phyloP scores from a whole-genome alignment of 2,329 filamentous ascomycete species.

The Alternaria tenuissima region DNA sequence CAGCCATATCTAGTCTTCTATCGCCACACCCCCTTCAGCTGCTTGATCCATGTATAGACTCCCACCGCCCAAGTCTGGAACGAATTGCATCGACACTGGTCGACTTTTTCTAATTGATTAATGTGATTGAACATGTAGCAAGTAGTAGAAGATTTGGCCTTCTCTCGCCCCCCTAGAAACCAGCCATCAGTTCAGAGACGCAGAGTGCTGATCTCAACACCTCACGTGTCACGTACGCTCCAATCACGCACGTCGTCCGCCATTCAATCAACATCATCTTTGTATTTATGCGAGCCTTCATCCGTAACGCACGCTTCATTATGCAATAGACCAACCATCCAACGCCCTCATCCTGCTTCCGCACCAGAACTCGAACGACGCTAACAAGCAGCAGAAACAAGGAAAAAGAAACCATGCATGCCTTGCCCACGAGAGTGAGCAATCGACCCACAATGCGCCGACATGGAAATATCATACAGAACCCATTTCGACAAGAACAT shows the following conservation, averaged over 20 bases:
- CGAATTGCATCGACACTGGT: too few species aligned
- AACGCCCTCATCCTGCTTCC: conserved; percentile 32
- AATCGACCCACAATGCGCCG: conserved; percentile 29
- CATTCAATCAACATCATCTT: conserved; percentile 12
- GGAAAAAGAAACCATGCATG: conserved; percentile 22
- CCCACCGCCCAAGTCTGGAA: too few species aligned
- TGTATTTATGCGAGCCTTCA: conserved; percentile 37
- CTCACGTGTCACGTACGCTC: conserved; percentile 4
- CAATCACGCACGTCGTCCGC: background rate
- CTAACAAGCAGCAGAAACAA: conserved; percentile 10
- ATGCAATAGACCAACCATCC: conserved; percentile 41
- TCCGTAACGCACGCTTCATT: conserved; percentile 32
- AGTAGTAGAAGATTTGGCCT: too few species aligned
- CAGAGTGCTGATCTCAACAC: conserved; percentile 2
- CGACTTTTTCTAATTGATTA: too few species aligned
- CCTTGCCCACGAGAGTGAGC: conserved; percentile 20
- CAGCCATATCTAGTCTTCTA: background rate
- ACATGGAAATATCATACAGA: conserved; percentile 43
- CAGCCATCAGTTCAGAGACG: background rate
- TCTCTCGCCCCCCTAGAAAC: background rate
- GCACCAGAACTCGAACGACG: conserved; percentile 21
- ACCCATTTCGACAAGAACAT: conserved; percentile 18
- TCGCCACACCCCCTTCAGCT: background rate
- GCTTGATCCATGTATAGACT: background rate
- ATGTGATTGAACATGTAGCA: too few species aligned